A percentile compares a stretch with the other conserved stretches of the same genome.
Evolutionary conservation across 169 alveolate species (phyloP).

Genomic region (Besnoitia besnoiti): DNA sequence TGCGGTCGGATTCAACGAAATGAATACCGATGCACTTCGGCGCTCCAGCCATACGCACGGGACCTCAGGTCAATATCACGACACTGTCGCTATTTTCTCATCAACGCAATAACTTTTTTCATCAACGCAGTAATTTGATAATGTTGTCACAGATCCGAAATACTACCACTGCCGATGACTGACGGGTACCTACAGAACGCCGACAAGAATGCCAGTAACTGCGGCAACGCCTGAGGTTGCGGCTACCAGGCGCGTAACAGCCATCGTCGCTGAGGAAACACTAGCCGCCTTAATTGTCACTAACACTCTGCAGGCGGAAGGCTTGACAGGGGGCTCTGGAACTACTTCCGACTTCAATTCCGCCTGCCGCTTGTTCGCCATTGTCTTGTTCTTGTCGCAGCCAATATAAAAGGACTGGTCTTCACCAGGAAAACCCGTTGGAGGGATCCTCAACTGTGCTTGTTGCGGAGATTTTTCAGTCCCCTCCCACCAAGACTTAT

Average conservation of each 20-base stretch:
- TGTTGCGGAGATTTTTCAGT: too few relatives aligned
- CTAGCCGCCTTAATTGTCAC: background rate
- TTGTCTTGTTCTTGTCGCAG: background rate
- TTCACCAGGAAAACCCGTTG: too few relatives aligned
- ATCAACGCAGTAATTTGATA: too few relatives aligned
- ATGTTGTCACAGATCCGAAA: too few relatives aligned
- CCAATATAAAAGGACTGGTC: background rate
- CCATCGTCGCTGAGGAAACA: background rate
- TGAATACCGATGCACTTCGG: too few relatives aligned
- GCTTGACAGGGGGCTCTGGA: background rate
- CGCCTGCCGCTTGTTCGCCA: background rate
- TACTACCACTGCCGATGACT: background rate
- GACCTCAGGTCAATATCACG: too few relatives aligned
- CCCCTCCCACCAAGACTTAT: too few relatives aligned
- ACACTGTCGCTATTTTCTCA: too few relatives aligned
- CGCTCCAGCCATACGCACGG: too few relatives aligned
- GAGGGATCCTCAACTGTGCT: too few relatives aligned
- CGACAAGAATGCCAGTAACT: background rate
- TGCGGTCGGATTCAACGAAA: too few relatives aligned
- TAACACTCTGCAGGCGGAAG: background rate
- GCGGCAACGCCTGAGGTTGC: background rate
- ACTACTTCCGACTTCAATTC: background rate
- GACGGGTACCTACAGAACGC: background rate
- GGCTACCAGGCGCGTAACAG: background rate
- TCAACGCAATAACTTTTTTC: too few relatives aligned